phyloP scores from a whole-genome alignment of 2,329 filamentous ascomycete species.

The Teratosphaeria nubilosa region DNA sequence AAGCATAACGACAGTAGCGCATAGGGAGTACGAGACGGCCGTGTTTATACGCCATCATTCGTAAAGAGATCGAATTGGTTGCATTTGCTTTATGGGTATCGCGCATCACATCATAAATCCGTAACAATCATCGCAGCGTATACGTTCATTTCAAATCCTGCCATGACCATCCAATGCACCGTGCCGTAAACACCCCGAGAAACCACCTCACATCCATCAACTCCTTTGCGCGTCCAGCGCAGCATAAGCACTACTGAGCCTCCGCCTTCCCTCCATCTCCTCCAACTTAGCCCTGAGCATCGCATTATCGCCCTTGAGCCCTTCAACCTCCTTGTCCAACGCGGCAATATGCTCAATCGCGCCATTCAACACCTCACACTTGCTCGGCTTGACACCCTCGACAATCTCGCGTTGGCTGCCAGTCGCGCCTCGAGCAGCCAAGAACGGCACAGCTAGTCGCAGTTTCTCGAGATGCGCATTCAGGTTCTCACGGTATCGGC shows the following conservation, averaged over 20 bases:
- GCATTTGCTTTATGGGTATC: neutral
- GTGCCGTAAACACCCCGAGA: neutral
- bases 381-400: constrained; percentile 25
- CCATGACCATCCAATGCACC: neutral
- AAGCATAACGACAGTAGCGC: neutral
- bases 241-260: neutral
- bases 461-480: constrained; percentile 27
- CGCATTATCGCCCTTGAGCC: constrained; percentile 17
- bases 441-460: constrained; percentile 21
- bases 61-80: neutral
- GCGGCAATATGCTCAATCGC: constrained; percentile 25
- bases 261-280: constrained; percentile 19
- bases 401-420: constrained; percentile 5
- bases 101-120: neutral
- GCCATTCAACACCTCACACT: constrained; percentile 26
- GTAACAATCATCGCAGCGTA: neutral
- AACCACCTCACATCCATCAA: neutral
- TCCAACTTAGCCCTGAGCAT: constrained; percentile 18
- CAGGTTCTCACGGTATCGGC: constrained; percentile 28
- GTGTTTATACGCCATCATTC: neutral
- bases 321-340: constrained; percentile 18
- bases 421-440: constrained; percentile 15
- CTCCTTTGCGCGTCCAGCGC: neutral
- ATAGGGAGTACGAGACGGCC: neutral
- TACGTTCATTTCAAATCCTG: neutral